phyloP scores from a whole-genome alignment of 75 land plant genomes.

The Pinus tabuliformis region DNA sequence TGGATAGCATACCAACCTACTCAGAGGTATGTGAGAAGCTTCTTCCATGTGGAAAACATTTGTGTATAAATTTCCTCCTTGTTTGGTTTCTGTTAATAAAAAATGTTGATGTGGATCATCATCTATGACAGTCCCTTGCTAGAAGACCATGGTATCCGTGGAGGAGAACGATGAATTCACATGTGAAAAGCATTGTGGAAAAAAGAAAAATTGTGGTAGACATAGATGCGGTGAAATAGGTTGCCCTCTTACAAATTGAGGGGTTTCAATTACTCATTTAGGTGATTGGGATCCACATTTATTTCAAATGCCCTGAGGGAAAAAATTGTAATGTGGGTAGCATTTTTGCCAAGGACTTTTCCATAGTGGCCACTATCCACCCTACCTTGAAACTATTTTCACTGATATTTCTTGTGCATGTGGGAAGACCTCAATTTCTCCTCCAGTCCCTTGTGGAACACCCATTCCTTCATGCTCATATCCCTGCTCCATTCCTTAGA shows the following conservation, averaged over 20 bases:
- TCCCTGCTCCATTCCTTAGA: constrained; percentile 76
- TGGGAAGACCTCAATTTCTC: constrained; percentile 89
- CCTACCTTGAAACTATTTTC: constrained; percentile 89
- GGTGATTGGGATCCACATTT: constrained; percentile 74
- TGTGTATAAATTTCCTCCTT: constrained; percentile 44
- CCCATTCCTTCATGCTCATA: constrained; percentile 76
- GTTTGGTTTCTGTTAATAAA: constrained; percentile 62
- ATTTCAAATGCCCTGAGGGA: constrained; percentile 76
- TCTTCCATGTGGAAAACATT: constrained; percentile 55
- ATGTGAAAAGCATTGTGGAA: constrained; percentile 83
- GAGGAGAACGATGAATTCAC: constrained; percentile 29
- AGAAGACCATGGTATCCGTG: constrained; percentile 17
- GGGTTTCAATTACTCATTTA: background rate
- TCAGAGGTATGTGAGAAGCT: too few relatives aligned
- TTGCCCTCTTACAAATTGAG: constrained; percentile 55
- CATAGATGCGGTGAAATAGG: constrained; percentile 87
- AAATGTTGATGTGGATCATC: constrained; percentile 85
- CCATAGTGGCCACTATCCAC: constrained; percentile 92
- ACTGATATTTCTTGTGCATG: constrained; percentile 93
- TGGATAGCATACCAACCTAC: too few relatives aligned
- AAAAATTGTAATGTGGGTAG: constrained; percentile 84
- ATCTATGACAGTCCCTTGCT: constrained; percentile 67
- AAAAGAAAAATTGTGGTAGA: constrained; percentile 92
- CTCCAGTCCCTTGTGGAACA: constrained; percentile 96
- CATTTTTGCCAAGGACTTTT: constrained; percentile 78